Base-by-base conservation (phyloP, 306 rosid genomes). In the Dalbergia oliveri region DNA sequence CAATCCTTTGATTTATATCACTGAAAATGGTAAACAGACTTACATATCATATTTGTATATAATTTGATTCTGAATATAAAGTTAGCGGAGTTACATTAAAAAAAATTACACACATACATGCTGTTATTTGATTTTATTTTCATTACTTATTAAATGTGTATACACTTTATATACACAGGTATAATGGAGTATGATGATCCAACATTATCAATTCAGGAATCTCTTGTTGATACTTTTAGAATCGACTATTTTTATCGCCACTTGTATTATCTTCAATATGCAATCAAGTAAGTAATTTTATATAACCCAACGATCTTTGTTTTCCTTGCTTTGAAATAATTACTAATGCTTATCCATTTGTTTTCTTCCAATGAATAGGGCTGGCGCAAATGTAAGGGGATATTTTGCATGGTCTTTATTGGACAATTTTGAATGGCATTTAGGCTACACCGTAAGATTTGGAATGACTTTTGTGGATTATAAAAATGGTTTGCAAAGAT, bases 1-100 rank as follows among this genome's bases (percentile, higher is more conserved):
- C 34, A 82, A 88, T n/a, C 91, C 89, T 13, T 44, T 88, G 9
- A 88, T 86, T 62, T 91, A 88, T 66, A 91, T 91, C 1, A 91
- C 88, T 4, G 94, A 89, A 70, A 89, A 87, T 65, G 91, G 93
- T 89, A 84, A 45, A 15, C 43, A 59, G 12, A 5, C 14, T 0
- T 39, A 21, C 1, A 21, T 21, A 21, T 21, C 23, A 2, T 12
- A 13, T 16, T 15, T 51, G 39, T 35, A 35, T 61, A 5, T 41
- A 69, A 34, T 4, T 51, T 41, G 8, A 9, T 56, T 44, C 0
- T 8, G 23, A 21, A 59, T 6, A 66, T 21, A 41, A 19, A 37
- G 10, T 31, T 75, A 15, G 11, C 10, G 18, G 31, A 9, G 18
- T 47, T 31, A 19, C 49, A n/a, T n/a, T 2, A 21, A 21, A 21